phyloP scores from a whole-genome alignment of 2,329 filamentous ascomycete species.

The Juglanconis oblonga region DNA sequence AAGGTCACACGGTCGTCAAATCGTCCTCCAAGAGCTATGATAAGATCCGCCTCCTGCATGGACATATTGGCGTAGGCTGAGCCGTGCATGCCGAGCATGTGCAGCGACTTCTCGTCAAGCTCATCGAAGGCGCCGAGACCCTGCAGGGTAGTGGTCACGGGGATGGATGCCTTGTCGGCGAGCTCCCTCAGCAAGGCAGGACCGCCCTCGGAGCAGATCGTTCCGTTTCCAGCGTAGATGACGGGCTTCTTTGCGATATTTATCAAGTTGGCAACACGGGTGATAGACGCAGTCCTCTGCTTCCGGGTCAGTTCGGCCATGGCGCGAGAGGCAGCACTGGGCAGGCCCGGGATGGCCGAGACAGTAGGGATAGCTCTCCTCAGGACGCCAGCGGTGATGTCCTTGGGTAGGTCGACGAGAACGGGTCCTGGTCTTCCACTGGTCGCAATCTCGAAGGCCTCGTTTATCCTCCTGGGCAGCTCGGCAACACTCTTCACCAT shows the following conservation, averaged over 20 bases:
- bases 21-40: slow-evolving; percentile 88
- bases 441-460: slow-evolving; percentile 97
- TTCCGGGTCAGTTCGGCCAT: slow-evolving; percentile 70
- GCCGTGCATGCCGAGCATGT: slow-evolving; percentile 99
- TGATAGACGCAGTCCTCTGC: slow-evolving; percentile 71
- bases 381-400: slow-evolving; percentile 84
- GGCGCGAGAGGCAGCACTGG: slow-evolving; percentile 81
- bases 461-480: slow-evolving; percentile 89
- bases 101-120: slow-evolving; percentile 86
- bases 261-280: slow-evolving; percentile 75
- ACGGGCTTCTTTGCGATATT: slow-evolving; percentile 91
- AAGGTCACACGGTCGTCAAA: slow-evolving; percentile 95
- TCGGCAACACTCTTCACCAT: slow-evolving; percentile 97
- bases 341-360: slow-evolving; percentile 72
- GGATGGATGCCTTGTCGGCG: slow-evolving; percentile 86
- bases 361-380: slow-evolving; percentile 77
- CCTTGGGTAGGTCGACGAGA: slow-evolving; percentile 92
- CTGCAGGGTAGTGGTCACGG: slow-evolving; percentile 93
- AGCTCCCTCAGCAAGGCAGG: slow-evolving; percentile 77
- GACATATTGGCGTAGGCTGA: slow-evolving; percentile 97
- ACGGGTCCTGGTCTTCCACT: slow-evolving; percentile 92
- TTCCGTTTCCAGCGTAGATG: slow-evolving; percentile 90
- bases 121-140: slow-evolving; percentile 92
- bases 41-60: slow-evolving; percentile 94
- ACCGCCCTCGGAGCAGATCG: slow-evolving; percentile 77